Conservation (phyloP, 202 grass and related monocot genomes). For the Carex sylvatica region DNA sequence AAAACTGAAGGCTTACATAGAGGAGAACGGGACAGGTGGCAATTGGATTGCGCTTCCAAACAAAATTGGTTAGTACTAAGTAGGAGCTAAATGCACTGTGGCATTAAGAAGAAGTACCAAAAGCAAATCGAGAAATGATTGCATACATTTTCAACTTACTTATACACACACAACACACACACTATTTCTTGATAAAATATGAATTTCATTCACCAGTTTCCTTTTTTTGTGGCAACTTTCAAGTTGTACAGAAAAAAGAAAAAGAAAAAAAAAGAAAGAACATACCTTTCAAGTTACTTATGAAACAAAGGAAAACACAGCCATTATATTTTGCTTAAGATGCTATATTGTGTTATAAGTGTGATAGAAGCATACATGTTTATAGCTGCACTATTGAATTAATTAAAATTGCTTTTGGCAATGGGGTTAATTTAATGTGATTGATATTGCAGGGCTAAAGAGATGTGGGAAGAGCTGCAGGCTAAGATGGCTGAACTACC, state of each 20-base stretch:
- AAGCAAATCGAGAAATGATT: background rate
- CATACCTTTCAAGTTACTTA: background rate
- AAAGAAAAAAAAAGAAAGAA: background rate
- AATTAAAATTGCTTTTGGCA: background rate
- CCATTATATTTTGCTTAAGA: background rate
- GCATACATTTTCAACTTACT: background rate
- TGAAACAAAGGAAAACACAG: background rate
- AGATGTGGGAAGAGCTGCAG: constrained; percentile 93
- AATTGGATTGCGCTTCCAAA: constrained; percentile 89
- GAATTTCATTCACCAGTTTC: too few relatives aligned
- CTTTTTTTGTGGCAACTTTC: too few relatives aligned
- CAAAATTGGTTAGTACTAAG: constrained; percentile 53
- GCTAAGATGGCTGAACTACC: constrained; percentile 90
- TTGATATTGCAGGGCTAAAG: constrained; percentile 55
- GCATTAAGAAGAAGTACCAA: background rate
- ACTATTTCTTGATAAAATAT: too few relatives aligned
- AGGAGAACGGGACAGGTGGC: constrained; percentile 69
- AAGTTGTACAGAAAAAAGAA: too few relatives aligned
- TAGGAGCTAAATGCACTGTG: background rate
- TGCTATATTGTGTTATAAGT: background rate
- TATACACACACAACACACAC: too few relatives aligned
- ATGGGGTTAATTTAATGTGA: background rate
- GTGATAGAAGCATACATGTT: background rate
- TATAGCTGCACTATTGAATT: background rate
- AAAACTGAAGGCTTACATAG: constrained; percentile 83